Base-by-base conservation (phyloP, 768 basidiomycete species). In the Mycena leptocephala region DNA sequence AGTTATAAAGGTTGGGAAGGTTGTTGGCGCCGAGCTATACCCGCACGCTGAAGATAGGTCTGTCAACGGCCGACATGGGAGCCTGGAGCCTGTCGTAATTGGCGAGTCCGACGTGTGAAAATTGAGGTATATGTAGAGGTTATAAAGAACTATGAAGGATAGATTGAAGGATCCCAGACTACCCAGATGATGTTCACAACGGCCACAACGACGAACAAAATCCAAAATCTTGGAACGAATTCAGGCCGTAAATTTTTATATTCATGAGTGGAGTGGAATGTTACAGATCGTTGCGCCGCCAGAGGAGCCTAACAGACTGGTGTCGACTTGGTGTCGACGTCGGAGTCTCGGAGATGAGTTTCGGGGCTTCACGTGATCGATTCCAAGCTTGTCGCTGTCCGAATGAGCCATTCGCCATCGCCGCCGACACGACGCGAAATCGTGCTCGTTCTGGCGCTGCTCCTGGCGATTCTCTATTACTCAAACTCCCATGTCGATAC, bases 371-470 rank as follows among this genome's bases (percentile, higher is more conserved):
- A 55, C 74, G 61, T 63, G 59, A 63, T 16, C 35, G 16, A 22
- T 22, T 20, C 18, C 32, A 32, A 7, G 41, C 30, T 68, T 26
- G 37, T 58, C 62, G 35, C 58, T 41, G 62, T 68, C 58, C 3
- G 26, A 22, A 67, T 64, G 53, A 37, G 64, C 74, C 68, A 86
- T 87, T 78, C 84, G 70, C 80, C 83, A 64, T 80, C 88, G 46
- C 78, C 86, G 41, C 93, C 93, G 14, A 92, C 93, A 16, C 85
- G 85, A 76, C 89, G 93, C 63, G 93, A 94, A 79, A 79, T 88
- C 46, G 56, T 89, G 74, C 81, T 95, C 72, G 85, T 93, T 68
- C 81, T 86, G 59, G 77, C 88, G 63, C 83, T 94, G 5, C 85
- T 93, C 64, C 43, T 89, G 66, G 78, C 88, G 18, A 80, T 93